phyloP scores from a whole-genome alignment of 2,329 filamentous ascomycete genomes.

The Zymoseptoria ardabiliae region DNA sequence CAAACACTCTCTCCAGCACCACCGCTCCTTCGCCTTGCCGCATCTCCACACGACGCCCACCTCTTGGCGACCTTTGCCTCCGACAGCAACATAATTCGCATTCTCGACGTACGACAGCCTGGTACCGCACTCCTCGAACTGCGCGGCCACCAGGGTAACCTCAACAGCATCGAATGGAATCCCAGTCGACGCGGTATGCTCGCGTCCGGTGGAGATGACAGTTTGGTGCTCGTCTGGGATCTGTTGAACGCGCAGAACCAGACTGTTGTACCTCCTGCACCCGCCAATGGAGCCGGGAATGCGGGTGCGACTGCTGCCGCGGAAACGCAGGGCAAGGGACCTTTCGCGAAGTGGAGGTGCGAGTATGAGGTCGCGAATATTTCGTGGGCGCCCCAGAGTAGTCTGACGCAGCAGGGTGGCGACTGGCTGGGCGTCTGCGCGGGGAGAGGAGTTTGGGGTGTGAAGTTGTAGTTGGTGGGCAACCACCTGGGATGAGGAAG shows the following conservation, averaged over 20 bases:
- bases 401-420: conserved; percentile 59
- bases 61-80: conserved; percentile 94
- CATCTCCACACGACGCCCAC: conserved; percentile 91
- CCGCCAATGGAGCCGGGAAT: conserved; percentile 22
- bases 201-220: conserved; percentile 87
- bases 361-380: conserved; percentile 83
- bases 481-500: not conserved
- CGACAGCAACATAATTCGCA: conserved; percentile 85
- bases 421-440: conserved; percentile 82
- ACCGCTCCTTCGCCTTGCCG: conserved; percentile 71
- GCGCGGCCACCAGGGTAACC: conserved; percentile 72
- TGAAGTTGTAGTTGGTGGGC: conserved; percentile 39
- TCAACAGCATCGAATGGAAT: conserved; percentile 96
- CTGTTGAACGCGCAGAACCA: conserved; percentile 59
- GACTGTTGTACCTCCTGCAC: conserved; percentile 26
- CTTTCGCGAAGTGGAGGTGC: conserved; percentile 72
- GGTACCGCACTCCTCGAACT: conserved; percentile 92
- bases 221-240: conserved; percentile 88
- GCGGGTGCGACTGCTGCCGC: conserved; percentile 5
- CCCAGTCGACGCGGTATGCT: conserved; percentile 78
- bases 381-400: conserved; percentile 70
- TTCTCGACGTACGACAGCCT: conserved; percentile 91
- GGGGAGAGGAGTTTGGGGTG: conserved; percentile 74
- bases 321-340: conserved; percentile 50
- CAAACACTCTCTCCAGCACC: conserved; percentile 60